Percentiles rank a stretch among this genome's conserved stretches.
These are phyloP conservation scores for Pichia kluyveri DNA, from an alignment of 805 yeast genomes.

Conservation along the genomic window DNA sequence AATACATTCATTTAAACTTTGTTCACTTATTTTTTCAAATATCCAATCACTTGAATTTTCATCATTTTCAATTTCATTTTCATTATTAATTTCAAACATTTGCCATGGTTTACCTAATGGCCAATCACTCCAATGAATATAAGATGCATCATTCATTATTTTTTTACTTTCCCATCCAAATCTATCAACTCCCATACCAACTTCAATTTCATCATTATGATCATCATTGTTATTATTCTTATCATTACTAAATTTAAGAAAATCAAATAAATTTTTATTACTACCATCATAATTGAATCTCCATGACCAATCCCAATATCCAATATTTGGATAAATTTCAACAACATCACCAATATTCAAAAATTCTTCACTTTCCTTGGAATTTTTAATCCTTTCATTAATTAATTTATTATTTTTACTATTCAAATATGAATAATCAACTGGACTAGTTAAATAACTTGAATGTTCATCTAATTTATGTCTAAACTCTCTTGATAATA, in stretches of 20 bases:
- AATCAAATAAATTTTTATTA: neutral
- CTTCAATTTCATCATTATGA: constrained; percentile 1
- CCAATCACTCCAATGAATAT: constrained; percentile 56
- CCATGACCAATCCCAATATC: constrained; percentile 15
- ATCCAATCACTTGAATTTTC: constrained; percentile 1
- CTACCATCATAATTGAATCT: constrained; percentile 6
- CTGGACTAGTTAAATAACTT: constrained; percentile 35
- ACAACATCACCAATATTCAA: constrained; percentile 8
- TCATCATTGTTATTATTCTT: neutral
- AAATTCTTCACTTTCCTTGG: neutral
- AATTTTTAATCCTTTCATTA: constrained; percentile 6
- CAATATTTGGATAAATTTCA: constrained; percentile 5
- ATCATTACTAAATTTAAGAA: neutral
- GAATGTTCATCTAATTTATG: constrained; percentile 27
- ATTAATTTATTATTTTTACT: constrained; percentile 6
- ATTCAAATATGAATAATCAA: constrained; percentile 26
- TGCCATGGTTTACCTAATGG: constrained; percentile 66
- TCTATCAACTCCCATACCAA: constrained; percentile 9
- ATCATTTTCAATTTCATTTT: neutral
- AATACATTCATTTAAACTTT: constrained; percentile 8
- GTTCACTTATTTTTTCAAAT: constrained; percentile 7
- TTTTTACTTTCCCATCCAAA: constrained; percentile 29
- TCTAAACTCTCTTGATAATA: constrained; percentile 41
- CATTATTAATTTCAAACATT: neutral
- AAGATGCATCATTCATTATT: constrained; percentile 25